phyloP scores from a whole-genome alignment of 768 basidiomycete species.

The Tubosaeta brunneosetosa region DNA sequence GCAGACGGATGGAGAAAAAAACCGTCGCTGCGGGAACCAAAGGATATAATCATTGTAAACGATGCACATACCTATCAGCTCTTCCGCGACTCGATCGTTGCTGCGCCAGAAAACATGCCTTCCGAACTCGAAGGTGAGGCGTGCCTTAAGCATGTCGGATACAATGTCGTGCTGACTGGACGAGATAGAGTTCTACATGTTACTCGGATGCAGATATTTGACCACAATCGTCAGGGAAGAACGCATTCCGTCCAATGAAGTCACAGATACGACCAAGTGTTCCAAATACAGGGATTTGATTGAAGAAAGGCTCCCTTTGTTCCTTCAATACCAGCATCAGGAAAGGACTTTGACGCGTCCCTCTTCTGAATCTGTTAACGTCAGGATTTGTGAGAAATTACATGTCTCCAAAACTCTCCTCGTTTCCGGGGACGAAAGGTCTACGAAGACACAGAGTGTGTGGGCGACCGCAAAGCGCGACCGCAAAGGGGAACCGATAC shows the following conservation, averaged over 20 bases:
- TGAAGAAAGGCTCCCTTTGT: neutral
- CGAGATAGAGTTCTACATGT: neutral
- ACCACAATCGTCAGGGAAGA: neutral
- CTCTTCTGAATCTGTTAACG: neutral
- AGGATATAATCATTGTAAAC: neutral
- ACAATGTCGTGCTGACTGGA: neutral
- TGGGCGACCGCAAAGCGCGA: neutral
- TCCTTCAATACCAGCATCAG: neutral
- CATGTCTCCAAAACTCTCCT: neutral
- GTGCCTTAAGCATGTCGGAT: neutral
- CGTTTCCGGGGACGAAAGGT: neutral
- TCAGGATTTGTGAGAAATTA: neutral
- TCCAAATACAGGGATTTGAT: neutral
- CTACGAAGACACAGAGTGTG: neutral
- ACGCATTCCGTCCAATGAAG: neutral
- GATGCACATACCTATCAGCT: neutral
- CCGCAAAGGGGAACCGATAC: neutral
- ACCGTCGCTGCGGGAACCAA: neutral
- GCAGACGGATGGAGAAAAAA: neutral
- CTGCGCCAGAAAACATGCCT: neutral
- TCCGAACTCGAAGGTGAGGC: neutral
- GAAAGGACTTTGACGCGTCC: neutral
- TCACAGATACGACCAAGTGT: neutral
- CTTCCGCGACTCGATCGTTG: neutral
- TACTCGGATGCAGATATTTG: neutral